Percentiles rank a stretch among this genome's conserved stretches.
Evolutionary conservation across 768 basidiomycete species (phyloP).

Genomic region (Kondoa malvinella): DNA sequence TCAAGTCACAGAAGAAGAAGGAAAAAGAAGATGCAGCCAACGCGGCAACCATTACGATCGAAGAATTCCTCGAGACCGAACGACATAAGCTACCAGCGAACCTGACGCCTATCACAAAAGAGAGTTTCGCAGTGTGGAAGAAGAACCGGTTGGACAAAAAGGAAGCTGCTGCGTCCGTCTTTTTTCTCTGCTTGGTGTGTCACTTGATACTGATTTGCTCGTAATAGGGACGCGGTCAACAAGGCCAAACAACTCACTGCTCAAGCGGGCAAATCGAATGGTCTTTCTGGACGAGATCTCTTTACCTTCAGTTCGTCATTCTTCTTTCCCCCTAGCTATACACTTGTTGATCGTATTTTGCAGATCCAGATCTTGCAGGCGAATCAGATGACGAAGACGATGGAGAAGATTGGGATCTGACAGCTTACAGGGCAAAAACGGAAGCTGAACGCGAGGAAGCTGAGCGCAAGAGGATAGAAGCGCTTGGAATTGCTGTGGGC

Average conservation of each 20-base stretch:
- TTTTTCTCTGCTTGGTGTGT: neutral
- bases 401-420: constrained; percentile 38
- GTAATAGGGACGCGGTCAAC: constrained; percentile 50
- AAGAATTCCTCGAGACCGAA: constrained; percentile 97
- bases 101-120: constrained; percentile 81
- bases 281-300: constrained; percentile 91
- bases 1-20: constrained; percentile 85
- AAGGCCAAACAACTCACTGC: constrained; percentile 66
- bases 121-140: constrained; percentile 88
- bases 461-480: constrained; percentile 26
- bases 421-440: constrained; percentile 46
- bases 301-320: constrained; percentile 89
- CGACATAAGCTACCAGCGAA: constrained; percentile 83
- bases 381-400: constrained; percentile 48
- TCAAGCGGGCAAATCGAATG: constrained; percentile 71
- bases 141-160: constrained; percentile 91
- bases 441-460: constrained; percentile 45
- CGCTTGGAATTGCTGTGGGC: neutral
- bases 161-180: constrained; percentile 40
- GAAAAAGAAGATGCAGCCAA: constrained; percentile 70
- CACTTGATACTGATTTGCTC: neutral
- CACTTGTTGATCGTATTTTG: constrained; percentile 6
- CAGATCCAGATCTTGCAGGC: constrained; percentile 41
- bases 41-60: constrained; percentile 70
- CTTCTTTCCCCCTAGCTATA: neutral